Percentiles rank a stretch among this genome's conserved stretches.
Evolutionary conservation across 495 filamentous ascomycete genomes (phyloP).

Genomic region (Hyaloscypha variabilis): DNA sequence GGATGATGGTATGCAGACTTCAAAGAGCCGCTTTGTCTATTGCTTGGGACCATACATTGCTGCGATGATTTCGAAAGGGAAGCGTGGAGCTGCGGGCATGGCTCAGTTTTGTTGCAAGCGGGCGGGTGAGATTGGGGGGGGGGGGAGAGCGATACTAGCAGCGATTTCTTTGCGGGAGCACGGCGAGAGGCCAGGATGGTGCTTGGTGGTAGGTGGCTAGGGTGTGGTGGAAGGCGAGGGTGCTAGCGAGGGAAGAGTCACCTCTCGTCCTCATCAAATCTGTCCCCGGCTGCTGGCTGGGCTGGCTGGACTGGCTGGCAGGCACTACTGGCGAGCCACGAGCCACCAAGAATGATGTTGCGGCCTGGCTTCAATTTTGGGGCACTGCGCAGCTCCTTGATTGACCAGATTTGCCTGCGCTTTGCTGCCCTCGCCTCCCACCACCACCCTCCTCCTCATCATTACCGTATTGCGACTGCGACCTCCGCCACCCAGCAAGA

Average conservation of each 20-base stretch:
- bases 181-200: slow-evolving; percentile 1
- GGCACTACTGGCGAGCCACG: background rate
- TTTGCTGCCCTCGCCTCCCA: background rate
- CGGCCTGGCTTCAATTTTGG: background rate
- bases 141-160: slow-evolving; percentile 1
- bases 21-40: slow-evolving; percentile 32
- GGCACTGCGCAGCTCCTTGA: background rate
- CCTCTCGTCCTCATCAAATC: too few relatives aligned
- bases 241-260: background rate
- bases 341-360: too few relatives aligned
- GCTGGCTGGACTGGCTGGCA: background rate
- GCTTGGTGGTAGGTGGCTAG: background rate
- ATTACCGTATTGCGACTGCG: background rate
- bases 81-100: slow-evolving; percentile 24
- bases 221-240: background rate
- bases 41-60: slow-evolving; percentile 29
- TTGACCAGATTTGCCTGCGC: slow-evolving; percentile 1
- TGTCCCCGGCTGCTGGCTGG: background rate
- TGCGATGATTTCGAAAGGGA: slow-evolving; percentile 9
- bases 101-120: slow-evolving; percentile 28
- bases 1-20: slow-evolving; percentile 29
- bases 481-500: background rate
- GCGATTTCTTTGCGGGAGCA: slow-evolving; percentile 1
- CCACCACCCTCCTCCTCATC: background rate
- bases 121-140: slow-evolving; percentile 16